These are phyloP conservation scores for Isoetes engelmannii DNA, from an alignment of 83 land plant genomes.

Conservation along the genomic window DNA sequence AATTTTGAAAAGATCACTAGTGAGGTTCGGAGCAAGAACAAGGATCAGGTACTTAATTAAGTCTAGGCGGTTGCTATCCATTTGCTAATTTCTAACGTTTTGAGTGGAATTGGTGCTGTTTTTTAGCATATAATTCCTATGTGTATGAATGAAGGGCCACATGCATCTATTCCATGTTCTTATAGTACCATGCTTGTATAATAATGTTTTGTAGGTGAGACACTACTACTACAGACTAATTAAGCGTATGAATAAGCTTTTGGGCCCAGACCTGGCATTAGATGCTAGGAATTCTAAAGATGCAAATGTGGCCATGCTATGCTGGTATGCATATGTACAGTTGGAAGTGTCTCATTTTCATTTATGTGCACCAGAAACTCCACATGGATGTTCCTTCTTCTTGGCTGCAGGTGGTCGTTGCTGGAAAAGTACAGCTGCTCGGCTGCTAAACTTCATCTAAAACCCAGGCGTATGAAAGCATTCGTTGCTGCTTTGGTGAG, in stretches of 20 bases:
- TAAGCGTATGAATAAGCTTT: constrained; percentile 78
- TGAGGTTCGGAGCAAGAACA: constrained; percentile 76
- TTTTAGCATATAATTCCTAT: too few relatives aligned
- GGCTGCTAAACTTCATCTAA: constrained; percentile 73
- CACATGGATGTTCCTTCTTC: background rate
- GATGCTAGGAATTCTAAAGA: constrained; percentile 87
- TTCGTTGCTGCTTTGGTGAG: constrained; percentile 73
- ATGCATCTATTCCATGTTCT: too few relatives aligned
- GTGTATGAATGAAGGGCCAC: too few relatives aligned
- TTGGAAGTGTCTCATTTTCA: background rate
- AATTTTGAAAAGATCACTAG: constrained; percentile 81
- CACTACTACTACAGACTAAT: constrained; percentile 23
- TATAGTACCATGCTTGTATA: too few relatives aligned
- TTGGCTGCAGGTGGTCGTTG: constrained; percentile 75
- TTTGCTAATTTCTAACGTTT: too few relatives aligned
- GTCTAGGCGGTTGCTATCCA: too few relatives aligned
- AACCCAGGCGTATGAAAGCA: constrained; percentile 76
- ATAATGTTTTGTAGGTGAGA: too few relatives aligned
- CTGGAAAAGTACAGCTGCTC: constrained; percentile 82
- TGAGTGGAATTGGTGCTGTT: too few relatives aligned
- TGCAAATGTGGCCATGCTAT: constrained; percentile 84
- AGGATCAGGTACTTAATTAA: constrained; percentile 54
- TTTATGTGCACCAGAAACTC: background rate
- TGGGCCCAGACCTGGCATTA: constrained; percentile 57
- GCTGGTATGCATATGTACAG: constrained; percentile 47